Evolutionary conservation across 2,329 filamentous ascomycete species (phyloP).

Genomic region (Colletotrichum navitas): DNA sequence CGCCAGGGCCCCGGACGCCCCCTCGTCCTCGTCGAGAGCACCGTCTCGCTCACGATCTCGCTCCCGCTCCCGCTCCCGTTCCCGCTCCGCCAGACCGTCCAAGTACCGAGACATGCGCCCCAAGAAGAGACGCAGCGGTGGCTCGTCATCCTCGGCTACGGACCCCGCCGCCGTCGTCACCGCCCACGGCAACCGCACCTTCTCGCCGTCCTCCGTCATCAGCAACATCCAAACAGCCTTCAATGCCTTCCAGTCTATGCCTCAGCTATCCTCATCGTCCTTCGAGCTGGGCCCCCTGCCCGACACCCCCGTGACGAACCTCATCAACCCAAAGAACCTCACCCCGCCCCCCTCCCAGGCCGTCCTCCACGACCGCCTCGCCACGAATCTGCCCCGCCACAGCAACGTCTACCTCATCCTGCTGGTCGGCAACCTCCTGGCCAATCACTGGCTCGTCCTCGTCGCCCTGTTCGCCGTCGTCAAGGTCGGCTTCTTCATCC

Average conservation of each 20-base stretch:
- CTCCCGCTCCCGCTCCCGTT: constrained; percentile 33
- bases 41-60: constrained; percentile 24
- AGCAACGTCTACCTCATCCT: constrained; percentile 40
- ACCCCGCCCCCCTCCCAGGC: constrained; percentile 27
- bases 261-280: constrained; percentile 25
- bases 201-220: constrained; percentile 25
- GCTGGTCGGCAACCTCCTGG: constrained; percentile 38
- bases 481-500: constrained; percentile 37
- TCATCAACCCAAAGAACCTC: constrained; percentile 39
- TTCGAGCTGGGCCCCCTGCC: constrained; percentile 30
- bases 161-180: not conserved
- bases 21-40: constrained; percentile 20
- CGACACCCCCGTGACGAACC: constrained; percentile 38
- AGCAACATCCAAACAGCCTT: constrained; percentile 34
- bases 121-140: constrained; percentile 26
- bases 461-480: constrained; percentile 37
- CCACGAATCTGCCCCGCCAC: constrained; percentile 35
- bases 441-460: constrained; percentile 38
- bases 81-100: constrained; percentile 15
- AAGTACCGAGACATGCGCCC: constrained; percentile 29
- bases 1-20: constrained; percentile 20
- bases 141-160: not conserved
- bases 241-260: constrained; percentile 32
- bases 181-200: not conserved
- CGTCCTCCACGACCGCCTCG: constrained; percentile 34